Base-by-base conservation (phyloP, 345 rosid species). In the Theobroma cacao region DNA sequence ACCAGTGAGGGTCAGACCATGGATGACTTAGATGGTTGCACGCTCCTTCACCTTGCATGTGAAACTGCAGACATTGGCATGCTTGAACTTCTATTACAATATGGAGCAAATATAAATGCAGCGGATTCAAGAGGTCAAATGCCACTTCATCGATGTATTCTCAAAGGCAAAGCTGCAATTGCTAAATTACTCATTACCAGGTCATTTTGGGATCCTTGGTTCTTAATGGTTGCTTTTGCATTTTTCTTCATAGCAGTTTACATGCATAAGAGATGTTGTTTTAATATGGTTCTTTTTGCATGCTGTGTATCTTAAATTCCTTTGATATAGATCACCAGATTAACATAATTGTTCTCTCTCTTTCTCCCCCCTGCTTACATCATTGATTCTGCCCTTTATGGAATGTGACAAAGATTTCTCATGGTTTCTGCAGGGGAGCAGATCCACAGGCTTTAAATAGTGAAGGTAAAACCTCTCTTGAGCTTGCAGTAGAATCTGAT, bases 41-140 rank as follows among this genome's bases (percentile, higher is more conserved):
- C 97, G 52, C 86, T 94, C 73, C 94, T 97, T 79, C 98, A 97
- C 84, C 97, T 96, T 61, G 98, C 99, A 66, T 97, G 98, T 88
- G 98, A 94, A 87, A 87, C 91, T 67, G 92, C 92, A 14, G 99
- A 97, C 79, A 86, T 97, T 52, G 98, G 99, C 77, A 94, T 97
- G 99, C 83, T 94, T 13, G 99, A 97, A 86, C 97, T 94, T 82
- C 92, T 97, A 34, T 84, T 97, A 45, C 99, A 97, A 77, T 97
- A 94, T 64, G 98, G 98, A 77, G 96, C 99, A 53, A 89, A 89
- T 82, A 84, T 92, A 79, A 93, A 94, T 80, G 86, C 91, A 43
- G 80, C 81, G 26, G 98, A 93, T 85, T 89, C 95, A 58, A 88
- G 84, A 80, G 98, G 98, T 77, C 93, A 89, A 70, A 89, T 86